Evolutionary conservation across 768 basidiomycete genomes (phyloP), one percentile per base, ranked within the genome.

Genomic region (Lactarius pseudohatsudake): DNA sequence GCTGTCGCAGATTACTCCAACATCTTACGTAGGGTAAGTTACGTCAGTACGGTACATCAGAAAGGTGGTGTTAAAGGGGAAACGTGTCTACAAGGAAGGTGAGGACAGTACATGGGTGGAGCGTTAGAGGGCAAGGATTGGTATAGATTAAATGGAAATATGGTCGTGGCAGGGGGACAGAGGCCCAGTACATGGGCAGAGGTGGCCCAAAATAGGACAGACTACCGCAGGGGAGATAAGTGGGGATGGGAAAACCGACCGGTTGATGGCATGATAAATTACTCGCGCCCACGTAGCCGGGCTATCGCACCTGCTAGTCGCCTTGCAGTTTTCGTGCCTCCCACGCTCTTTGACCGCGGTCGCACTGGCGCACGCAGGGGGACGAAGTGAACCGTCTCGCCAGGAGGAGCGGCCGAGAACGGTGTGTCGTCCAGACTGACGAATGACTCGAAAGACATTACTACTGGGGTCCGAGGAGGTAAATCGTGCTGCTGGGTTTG

Each of bases 221-320:
- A 28, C 38, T n/a, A 64, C 57, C 26, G 16, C 41, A 47, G 5
- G 30, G 26, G n/a, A 55, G 50, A n/a, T 9, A 38, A 45, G 28
- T 22, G 53, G 22, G 8, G 10, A 13, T 28, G 22, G 65, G 4
- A 41, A 32, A 34, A 34, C 10, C 40, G 28, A 11, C n/a, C n/a
- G 0, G 20, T 36, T 34, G 56, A 34, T 15, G 41, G 16, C 6
- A 28, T 18, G 11, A 22, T 2, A 59, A 36, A 22, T 3, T 56
- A 67, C 20, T 67, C 66, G 58, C 66, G 66, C 41, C 62, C 53
- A 28, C 66, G 66, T 26, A 67, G 58, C n/a, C 66, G 66, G 34
- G 66, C 26, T 45, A 67, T 59, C 0, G 66, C 66, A 18, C 26
- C 36, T 22, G 66, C 43, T 43, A 67, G 9, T 50, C 62, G 62